phyloP scores from a whole-genome alignment of 805 yeast species.

The Candida caryicola region DNA sequence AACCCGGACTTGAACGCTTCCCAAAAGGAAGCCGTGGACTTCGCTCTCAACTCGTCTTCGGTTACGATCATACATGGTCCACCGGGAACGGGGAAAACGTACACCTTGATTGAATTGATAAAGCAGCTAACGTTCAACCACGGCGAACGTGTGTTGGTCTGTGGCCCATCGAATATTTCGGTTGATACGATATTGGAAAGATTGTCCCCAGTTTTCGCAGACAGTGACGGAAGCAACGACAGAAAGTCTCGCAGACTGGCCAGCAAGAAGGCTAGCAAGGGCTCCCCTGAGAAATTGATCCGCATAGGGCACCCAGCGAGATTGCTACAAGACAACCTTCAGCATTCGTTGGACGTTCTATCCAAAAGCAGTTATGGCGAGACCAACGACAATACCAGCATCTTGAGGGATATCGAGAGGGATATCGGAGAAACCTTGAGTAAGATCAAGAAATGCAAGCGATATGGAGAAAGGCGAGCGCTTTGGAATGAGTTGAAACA shows the following conservation, averaged over 20 bases:
- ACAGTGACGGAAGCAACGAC: constrained; percentile 5
- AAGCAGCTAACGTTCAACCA: constrained; percentile 57
- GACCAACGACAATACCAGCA: constrained; percentile 28
- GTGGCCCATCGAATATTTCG: constrained; percentile 92
- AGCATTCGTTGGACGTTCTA: constrained; percentile 75
- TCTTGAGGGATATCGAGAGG: constrained; percentile 62
- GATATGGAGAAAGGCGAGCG: constrained; percentile 60
- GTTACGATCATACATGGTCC: constrained; percentile 72
- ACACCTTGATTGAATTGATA: constrained; percentile 77
- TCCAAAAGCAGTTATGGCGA: constrained; percentile 52
- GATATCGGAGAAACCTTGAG: constrained; percentile 67
- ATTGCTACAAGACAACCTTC: constrained; percentile 54
- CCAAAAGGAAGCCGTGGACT: constrained; percentile 69
- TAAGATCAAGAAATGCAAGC: constrained; percentile 57
- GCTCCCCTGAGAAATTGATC: constrained; percentile 45
- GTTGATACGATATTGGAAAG: constrained; percentile 90
- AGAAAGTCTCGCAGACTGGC: constrained; percentile 18
- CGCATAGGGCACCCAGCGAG: constrained; percentile 95
- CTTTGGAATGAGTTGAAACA: constrained; percentile 68
- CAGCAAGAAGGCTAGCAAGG: constrained; percentile 37
- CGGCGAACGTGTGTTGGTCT: constrained; percentile 63
- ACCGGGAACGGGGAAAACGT: constrained; percentile 82
- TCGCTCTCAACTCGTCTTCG: constrained; percentile 55
- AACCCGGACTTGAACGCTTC: constrained; percentile 58
- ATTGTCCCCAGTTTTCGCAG: constrained; percentile 37